These are phyloP conservation scores for Emmonsiellopsis sp. DNA, from an alignment of 2,329 filamentous ascomycete genomes.

Conservation along the genomic window DNA sequence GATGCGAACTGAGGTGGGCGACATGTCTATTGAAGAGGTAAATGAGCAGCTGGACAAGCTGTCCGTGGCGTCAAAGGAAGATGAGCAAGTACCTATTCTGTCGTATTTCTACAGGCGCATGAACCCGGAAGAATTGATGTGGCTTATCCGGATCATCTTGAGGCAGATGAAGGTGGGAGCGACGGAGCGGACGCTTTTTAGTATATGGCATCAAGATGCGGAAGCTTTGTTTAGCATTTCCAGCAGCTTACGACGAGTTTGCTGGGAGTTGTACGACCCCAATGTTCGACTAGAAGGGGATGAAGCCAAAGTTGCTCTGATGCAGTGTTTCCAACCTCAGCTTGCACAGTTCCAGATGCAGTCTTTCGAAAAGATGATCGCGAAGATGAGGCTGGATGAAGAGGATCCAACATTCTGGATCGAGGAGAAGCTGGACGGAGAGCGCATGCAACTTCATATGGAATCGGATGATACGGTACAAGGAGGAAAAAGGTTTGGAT, in stretches of 20 bases:
- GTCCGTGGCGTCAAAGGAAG: constrained; percentile 65
- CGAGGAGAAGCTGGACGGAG: constrained; percentile 94
- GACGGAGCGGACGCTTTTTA: constrained; percentile 79
- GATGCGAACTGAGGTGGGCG: constrained; percentile 62
- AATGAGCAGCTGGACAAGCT: constrained; percentile 77
- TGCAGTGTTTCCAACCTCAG: constrained; percentile 96
- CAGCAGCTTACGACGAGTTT: constrained; percentile 80
- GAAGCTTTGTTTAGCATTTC: constrained; percentile 80
- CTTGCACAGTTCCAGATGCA: constrained; percentile 86
- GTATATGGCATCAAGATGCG: constrained; percentile 72
- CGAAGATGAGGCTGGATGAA: constrained; percentile 55
- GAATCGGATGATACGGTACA: constrained; percentile 55
- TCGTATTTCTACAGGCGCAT: constrained; percentile 78
- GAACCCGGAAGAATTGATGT: constrained; percentile 88
- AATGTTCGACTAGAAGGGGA: constrained; percentile 64
- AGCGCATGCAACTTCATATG: constrained; percentile 97
- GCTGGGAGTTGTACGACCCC: constrained; percentile 82
- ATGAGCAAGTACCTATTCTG: constrained; percentile 75
- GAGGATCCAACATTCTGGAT: constrained; percentile 84
- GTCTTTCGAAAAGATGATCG: constrained; percentile 70
- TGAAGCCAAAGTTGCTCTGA: constrained; percentile 65
- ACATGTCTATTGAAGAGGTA: constrained; percentile 81
- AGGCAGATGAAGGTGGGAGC: constrained; percentile 68
- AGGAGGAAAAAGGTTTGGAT: constrained; percentile 67
- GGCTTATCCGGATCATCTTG: constrained; percentile 88